Percentiles rank a stretch among this genome's conserved stretches.
These are phyloP conservation scores for Leptographium flavum DNA, from an alignment of 2,329 filamentous ascomycete species.

Conservation along the genomic window DNA sequence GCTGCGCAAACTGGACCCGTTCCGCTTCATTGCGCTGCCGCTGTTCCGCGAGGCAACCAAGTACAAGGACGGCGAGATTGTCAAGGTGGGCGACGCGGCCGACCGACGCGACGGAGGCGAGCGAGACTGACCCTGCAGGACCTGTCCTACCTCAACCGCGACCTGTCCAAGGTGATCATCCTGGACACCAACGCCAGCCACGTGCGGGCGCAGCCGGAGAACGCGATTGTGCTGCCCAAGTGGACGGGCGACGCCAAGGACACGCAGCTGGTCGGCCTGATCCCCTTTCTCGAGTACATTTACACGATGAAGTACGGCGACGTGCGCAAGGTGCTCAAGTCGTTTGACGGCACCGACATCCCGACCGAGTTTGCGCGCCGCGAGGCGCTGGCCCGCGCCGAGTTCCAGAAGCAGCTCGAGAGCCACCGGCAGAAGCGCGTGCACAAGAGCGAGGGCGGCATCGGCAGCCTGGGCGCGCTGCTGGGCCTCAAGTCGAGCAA, in stretches of 20 bases:
- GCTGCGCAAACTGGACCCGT: slow-evolving; percentile 86
- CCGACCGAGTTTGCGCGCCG: slow-evolving; percentile 79
- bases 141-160: slow-evolving; percentile 92
- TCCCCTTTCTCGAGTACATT: slow-evolving; percentile 95
- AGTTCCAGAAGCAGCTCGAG: slow-evolving; percentile 67
- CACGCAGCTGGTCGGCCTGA: slow-evolving; percentile 72
- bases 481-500: slow-evolving; percentile 64
- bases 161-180: slow-evolving; percentile 88
- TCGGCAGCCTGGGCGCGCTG: slow-evolving; percentile 55
- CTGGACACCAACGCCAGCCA: slow-evolving; percentile 76
- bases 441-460: slow-evolving; percentile 34
- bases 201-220: slow-evolving; percentile 84
- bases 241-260: slow-evolving; percentile 79
- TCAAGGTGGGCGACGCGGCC: slow-evolving; percentile 55
- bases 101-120: no score
- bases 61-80: slow-evolving; percentile 88
- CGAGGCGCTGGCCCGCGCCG: slow-evolving; percentile 71
- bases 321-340: slow-evolving; percentile 72
- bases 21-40: slow-evolving; percentile 88
- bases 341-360: slow-evolving; percentile 80
- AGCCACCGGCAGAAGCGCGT: slow-evolving; percentile 51
- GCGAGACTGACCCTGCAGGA: slow-evolving; percentile 40
- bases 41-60: slow-evolving; percentile 93
- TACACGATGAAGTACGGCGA: slow-evolving; percentile 86
- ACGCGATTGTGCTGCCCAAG: slow-evolving; percentile 79